phyloP scores from a whole-genome alignment of 73 alveolate species.

The Durusdinium trenchii region DNA sequence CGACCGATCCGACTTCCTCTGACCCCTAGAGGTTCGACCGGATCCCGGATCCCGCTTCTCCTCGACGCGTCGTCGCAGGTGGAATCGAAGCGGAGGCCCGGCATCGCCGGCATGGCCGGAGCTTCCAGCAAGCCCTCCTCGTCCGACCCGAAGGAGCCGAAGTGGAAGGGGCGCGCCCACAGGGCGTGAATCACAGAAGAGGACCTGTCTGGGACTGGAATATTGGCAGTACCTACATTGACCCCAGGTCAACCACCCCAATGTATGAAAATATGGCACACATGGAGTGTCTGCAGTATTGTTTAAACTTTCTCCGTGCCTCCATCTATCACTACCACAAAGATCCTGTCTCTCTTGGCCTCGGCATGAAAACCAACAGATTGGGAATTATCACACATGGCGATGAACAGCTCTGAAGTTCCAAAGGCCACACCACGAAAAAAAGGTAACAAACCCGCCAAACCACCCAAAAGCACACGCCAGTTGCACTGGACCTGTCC shows the following conservation, averaged over 20 bases:
- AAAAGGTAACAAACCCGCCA: background rate
- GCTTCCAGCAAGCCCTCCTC: constrained; percentile 93
- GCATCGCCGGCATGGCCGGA: background rate
- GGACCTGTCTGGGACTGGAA: too few species aligned
- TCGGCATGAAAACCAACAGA: background rate
- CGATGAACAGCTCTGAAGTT: background rate
- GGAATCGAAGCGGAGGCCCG: constrained; percentile 60
- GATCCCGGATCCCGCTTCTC: background rate
- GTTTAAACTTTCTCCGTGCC: too few species aligned
- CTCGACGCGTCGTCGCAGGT: constrained; percentile 62
- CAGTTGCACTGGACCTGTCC: too few species aligned
- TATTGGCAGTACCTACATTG: too few species aligned
- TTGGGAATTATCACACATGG: background rate
- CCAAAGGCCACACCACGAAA: background rate
- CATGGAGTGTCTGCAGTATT: too few species aligned
- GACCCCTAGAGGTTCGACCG: background rate
- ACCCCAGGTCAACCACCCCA: too few species aligned
- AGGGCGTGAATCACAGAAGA: too few species aligned
- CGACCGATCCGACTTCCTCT: background rate
- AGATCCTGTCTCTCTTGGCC: background rate
- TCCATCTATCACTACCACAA: background rate
- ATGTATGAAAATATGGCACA: too few species aligned
- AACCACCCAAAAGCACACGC: too few species aligned
- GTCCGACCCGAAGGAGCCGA: background rate
- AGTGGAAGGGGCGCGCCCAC: too few species aligned